Evolutionary conservation across 805 yeast genomes (phyloP), one percentile per base, ranked within the genome.

Genomic region (Nakazawaea holstii): DNA sequence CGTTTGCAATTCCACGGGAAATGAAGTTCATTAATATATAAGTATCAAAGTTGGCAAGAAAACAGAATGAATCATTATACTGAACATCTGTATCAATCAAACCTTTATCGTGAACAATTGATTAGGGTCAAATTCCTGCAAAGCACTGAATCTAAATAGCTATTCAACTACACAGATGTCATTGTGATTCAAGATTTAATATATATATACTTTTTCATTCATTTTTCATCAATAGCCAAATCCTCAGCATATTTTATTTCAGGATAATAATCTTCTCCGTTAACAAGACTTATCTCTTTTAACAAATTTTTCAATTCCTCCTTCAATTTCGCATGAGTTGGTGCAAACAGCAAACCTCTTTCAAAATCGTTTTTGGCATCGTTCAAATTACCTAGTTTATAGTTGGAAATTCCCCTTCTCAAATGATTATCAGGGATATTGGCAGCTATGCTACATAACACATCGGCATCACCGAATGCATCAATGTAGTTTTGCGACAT

Each of bases 391-490:
- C 84, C 87, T 59, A 86, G 66, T 55, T 83, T 80, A 54, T 67
- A 65, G 53, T 74, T 70, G 39, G 86, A 79, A 42, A 84, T 80
- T 1, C 89, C 85, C 56, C 84, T 75, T 66, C 94, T 76, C 46
- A 84, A 69, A 58, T 82, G 84, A 59, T 85, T 83, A 45, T 86
- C 94, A 1, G 91, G 80, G 4, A 79, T 67, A 45, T 69, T 65
- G 60, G 79, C 66, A 64, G 79, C 81, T 58, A 84, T 70, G 36
- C 77, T 77, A 49, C 80, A 63, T 52, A 84, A 67, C 67, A 84
- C 64, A 51, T 85, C 91, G 2, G 87, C 78, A 59, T 86, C 95
- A 54, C 80, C 78, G 58, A 68, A 75, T 0, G 90, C 91, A 48
- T 76, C 77, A 40, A 79, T 53, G 59, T 70, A 79, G 45, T 79